Percentiles rank a stretch among this genome's conserved stretches.
These are phyloP conservation scores for Solanum piurae DNA, from an alignment of 257 asterid species.

Conservation along the genomic window DNA sequence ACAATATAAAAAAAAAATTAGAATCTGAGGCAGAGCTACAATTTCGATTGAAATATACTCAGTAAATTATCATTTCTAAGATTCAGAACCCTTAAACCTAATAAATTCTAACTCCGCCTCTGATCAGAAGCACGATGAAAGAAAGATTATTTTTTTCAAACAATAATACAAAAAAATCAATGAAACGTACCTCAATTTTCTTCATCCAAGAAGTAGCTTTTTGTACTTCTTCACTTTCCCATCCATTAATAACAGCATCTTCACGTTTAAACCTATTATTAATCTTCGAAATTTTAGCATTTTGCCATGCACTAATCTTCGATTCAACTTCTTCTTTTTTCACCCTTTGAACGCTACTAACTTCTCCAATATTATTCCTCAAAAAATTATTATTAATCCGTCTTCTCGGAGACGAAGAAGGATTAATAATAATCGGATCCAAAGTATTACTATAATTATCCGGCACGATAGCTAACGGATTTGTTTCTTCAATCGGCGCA, in stretches of 20 bases:
- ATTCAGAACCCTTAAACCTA: not conserved
- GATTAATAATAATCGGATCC: constrained; percentile 1
- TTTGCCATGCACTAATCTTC: constrained; percentile 86
- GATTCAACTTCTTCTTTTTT: constrained; percentile 86
- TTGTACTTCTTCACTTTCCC: constrained; percentile 84
- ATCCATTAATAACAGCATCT: constrained; percentile 62
- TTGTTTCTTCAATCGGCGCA: constrained; percentile 21
- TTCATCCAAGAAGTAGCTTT: constrained; percentile 88
- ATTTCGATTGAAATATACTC: not conserved
- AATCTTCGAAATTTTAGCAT: constrained; percentile 66
- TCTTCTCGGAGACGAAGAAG: constrained; percentile 19
- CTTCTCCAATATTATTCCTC: not conserved
- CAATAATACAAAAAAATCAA: not conserved
- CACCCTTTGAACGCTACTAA: constrained; percentile 39
- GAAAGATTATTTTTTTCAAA: no score
- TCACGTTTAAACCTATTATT: constrained; percentile 87
- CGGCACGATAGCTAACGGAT: constrained; percentile 72
- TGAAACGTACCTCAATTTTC: constrained; percentile 71
- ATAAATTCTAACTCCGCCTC: not conserved
- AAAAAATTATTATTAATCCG: not conserved
- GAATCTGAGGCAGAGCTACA: not conserved
- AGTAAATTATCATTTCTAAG: no score
- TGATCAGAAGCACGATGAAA: rapidly evolving
- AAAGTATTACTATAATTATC: constrained; percentile 19
- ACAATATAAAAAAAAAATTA: no score